Evolutionary conservation across 768 basidiomycete genomes (phyloP), one percentile per base, ranked within the genome.

Genomic region (Vishniacozyma victoriae): DNA sequence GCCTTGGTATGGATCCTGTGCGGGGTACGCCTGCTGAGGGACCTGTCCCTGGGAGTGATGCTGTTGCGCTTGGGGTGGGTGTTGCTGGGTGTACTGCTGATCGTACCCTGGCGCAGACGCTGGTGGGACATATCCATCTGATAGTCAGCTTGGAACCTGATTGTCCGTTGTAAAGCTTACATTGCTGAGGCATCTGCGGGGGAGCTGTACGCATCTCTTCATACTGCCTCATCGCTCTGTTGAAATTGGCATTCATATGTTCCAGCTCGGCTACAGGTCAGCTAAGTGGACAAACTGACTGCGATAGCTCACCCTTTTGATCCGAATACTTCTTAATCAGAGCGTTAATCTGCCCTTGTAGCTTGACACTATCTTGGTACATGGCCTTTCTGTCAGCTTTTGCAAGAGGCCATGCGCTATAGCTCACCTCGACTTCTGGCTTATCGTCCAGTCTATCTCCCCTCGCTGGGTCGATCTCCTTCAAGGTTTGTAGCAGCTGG

Each of bases 301-400:
- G 27, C 14, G 46, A 37, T n/a, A 31, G 24, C 72, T 44, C 45
- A 80, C 78, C 79, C 73, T 90, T 78, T 75, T 96, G 95, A 76
- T 93, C 90, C 60, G 85, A 90, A 67, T 96, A 96, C 75, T 91
- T 95, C 69, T 95, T 90, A 54, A 96, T 95, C 45, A 97, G 73
- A 64, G 91, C 90, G 53, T 95, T 91, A 55, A 97, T 93, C 77
- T 90, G 92, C 5, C 91, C 91, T 37, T 92, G 79, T 33, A 95
- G 73, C 3, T 83, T 79, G 83, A 97, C 91, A 61, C 85, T 84
- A 19, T 83, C 81, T 35, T 90, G 81, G 72, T 97, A 96, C 42
- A 96, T 70, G 70, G 95, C 90, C 84, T 92, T 73, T 20, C 55
- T 20, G 29, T 37, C 16, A 44, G 26, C 6, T 35, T 24, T 19